Base-by-base conservation (phyloP, 345 rosid genomes). In the Schrenkiella parvula region DNA sequence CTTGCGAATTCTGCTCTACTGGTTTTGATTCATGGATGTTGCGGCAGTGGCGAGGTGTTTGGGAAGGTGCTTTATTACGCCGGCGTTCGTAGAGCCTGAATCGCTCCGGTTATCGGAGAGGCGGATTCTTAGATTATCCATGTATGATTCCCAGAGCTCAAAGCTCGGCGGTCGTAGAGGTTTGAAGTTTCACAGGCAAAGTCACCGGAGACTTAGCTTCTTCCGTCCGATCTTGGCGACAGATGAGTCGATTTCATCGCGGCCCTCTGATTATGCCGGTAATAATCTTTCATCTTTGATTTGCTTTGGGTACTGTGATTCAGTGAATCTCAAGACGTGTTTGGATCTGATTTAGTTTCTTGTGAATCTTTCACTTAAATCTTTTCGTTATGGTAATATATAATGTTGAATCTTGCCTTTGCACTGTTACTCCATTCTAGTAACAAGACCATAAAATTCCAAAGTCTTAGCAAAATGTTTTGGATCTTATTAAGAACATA, bases 171-270 rank as follows among this genome's bases (percentile, higher is more conserved):
- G 42, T 38, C 4, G 10, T 21, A 17, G 23, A 21, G 10, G 44
- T 48, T 50, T 52, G 38, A 48, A 74, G 22, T 31, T 76, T 29
- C 31, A 56, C 55, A 34, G 28, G 35, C 13, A 60, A 22, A 52
- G 31, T 64, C 29, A 70, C 50, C 63, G 82, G 69, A 79, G 81
- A 70, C 50, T 59, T 64, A 69, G 74, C 57, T 64, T 54, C 46
- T 51, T 68, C 77, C 58, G 62, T 66, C 78, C 83, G 47, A 69
- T 86, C 54, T 57, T 55, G 79, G 90, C 90, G 18, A 71, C 53
- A 67, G 83, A 84, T 31, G 84, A 88, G 28, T 51, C 89, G 12
- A 60, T 73, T 31, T 50, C 78, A 11, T 65, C 83, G 48, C 35
- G 6, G 35, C 53, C 67, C n/a, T 64, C 67, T 59, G 75, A 61